Percentiles rank a stretch among this genome's conserved stretches.
These are phyloP conservation scores for Chrysoporthe austroafricana DNA, from an alignment of 2,329 filamentous ascomycete genomes.

Conservation along the genomic window DNA sequence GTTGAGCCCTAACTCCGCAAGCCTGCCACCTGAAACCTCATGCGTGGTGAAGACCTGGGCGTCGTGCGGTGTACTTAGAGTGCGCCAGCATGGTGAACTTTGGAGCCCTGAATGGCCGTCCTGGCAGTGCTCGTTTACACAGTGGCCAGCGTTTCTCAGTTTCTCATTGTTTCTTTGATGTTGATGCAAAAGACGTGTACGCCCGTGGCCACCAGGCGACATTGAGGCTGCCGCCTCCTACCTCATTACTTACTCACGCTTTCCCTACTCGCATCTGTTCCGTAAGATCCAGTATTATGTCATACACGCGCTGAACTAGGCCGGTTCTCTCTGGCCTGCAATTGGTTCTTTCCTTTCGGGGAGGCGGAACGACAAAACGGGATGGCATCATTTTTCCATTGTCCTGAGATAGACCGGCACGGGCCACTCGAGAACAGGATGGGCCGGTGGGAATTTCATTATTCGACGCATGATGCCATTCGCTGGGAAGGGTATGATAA, in stretches of 20 bases:
- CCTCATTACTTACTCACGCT: constrained; percentile 1
- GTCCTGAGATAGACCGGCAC: constrained; percentile 9
- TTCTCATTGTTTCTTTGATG: constrained; percentile 5
- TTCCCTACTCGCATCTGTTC: constrained; percentile 12
- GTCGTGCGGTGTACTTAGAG: background rate
- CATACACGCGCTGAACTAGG: background rate
- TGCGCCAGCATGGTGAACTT: background rate
- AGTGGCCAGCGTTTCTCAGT: background rate
- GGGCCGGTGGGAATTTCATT: background rate
- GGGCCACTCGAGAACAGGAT: background rate
- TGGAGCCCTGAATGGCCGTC: background rate
- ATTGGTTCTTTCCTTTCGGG: background rate
- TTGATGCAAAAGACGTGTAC: constrained; percentile 1
- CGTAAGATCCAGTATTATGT: constrained; percentile 7
- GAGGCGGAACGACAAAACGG: constrained; percentile 3
- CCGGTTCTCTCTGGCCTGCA: background rate
- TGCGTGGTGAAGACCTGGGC: background rate
- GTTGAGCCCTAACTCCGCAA: background rate
- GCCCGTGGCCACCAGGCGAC: background rate
- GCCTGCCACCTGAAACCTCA: background rate
- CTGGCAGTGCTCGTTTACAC: background rate
- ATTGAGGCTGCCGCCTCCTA: background rate
- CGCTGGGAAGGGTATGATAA: background rate
- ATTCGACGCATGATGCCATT: background rate
- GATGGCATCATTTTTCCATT: constrained; percentile 8